phyloP scores from a whole-genome alignment of 176 grass and related monocot species.

The Oryza officinalis region DNA sequence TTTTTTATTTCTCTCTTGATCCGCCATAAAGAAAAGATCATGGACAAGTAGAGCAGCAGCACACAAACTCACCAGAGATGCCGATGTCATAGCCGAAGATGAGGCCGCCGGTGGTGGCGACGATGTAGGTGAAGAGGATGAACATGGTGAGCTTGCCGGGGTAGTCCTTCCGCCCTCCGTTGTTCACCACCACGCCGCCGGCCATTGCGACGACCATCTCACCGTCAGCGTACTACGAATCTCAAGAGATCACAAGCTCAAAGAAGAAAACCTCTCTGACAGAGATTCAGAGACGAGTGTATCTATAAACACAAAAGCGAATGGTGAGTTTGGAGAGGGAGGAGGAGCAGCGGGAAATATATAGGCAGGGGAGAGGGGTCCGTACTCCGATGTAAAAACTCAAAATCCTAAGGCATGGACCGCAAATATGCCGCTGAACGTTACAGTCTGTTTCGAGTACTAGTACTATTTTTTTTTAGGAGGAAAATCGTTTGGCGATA shows the following conservation, averaged over 20 bases:
- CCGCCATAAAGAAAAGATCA: no score
- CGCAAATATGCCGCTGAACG: background rate
- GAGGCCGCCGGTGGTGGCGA: conserved; percentile 89
- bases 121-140: conserved; percentile 80
- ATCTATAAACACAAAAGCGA: background rate
- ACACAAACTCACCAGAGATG: conserved; percentile 79
- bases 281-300: background rate
- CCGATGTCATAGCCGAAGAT: conserved; percentile 97
- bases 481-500: background rate
- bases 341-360: background rate
- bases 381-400: background rate
- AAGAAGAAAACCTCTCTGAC: background rate
- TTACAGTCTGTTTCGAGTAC: background rate
- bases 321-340: background rate
- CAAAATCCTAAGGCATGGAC: background rate
- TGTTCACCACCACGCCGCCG: conserved; percentile 62
- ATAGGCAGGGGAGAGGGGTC: background rate
- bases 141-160: no score
- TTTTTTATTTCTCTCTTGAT: no score
- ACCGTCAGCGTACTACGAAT: background rate
- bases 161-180: conserved; percentile 68
- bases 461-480: background rate
- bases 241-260: background rate
- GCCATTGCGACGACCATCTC: conserved; percentile 33
- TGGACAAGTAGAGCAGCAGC: no score